Conservation (phyloP, 257 asterid genomes). For the Nicotiana sylvestris region DNA sequence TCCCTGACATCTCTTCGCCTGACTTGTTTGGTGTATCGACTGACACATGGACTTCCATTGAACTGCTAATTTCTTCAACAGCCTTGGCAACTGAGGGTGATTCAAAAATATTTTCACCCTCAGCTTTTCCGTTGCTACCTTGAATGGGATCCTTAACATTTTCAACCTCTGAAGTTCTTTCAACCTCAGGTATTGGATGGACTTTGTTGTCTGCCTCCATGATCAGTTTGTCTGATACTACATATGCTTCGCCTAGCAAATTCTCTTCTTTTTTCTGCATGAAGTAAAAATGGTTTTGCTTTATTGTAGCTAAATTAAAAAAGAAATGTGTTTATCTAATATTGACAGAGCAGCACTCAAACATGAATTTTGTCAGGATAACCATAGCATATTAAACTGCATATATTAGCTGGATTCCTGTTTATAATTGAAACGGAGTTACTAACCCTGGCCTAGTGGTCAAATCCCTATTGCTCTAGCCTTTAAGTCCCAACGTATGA, state of each 20-base stretch:
- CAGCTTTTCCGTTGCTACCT: slow-evolving; percentile 5
- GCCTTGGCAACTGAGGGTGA: slow-evolving; percentile 14
- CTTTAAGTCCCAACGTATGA: neutral
- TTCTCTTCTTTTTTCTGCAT: slow-evolving; percentile 10
- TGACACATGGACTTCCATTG: neutral
- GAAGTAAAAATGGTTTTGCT: neutral
- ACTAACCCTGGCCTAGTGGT: neutral
- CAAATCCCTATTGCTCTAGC: neutral
- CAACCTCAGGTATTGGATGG: neutral
- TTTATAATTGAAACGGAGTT: neutral
- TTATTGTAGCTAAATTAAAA: neutral
- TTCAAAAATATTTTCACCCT: slow-evolving; percentile 1
- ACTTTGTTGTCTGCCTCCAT: slow-evolving; percentile 3
- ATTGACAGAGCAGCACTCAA: slow-evolving; percentile 8
- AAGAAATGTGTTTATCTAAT: neutral
- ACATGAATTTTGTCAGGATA: neutral
- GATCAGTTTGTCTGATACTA: slow-evolving; percentile 3
- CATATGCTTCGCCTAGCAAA: slow-evolving; percentile 6
- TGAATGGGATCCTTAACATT: neutral
- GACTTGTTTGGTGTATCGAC: slow-evolving; percentile 1
- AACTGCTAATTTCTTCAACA: slow-evolving; percentile 13
- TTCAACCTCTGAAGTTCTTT: neutral
- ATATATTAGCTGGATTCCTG: neutral
- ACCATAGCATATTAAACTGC: neutral
- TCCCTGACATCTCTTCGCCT: neutral